These are phyloP conservation scores for Cymbopogon flexuosus DNA, from an alignment of 202 grass and related monocot species.

Conservation along the genomic window DNA sequence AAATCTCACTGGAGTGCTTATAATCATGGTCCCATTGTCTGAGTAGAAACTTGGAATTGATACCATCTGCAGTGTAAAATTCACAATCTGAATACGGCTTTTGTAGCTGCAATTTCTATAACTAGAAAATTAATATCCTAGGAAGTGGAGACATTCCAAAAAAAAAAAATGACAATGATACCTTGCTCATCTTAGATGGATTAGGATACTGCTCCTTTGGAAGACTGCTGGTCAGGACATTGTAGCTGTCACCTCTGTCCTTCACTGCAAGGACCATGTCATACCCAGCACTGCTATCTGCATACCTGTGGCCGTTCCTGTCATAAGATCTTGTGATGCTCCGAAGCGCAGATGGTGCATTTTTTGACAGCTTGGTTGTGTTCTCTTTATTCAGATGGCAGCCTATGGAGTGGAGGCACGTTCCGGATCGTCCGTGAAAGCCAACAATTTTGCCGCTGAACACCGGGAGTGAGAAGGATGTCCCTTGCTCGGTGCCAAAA, in stretches of 20 bases:
- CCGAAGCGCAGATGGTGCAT: constrained; percentile 37
- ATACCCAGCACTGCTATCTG: constrained; percentile 42
- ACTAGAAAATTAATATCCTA: neutral
- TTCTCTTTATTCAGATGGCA: constrained; percentile 55
- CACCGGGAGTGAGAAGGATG: constrained; percentile 47
- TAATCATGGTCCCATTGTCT: constrained; percentile 45
- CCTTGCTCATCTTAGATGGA: constrained; percentile 40
- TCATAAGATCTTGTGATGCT: constrained; percentile 42
- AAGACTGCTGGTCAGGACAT: constrained; percentile 25
- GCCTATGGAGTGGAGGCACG: constrained; percentile 53
- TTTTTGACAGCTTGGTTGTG: constrained; percentile 23
- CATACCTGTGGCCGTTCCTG: constrained; percentile 31
- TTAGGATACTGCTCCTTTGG: constrained; percentile 34
- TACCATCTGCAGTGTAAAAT: constrained; percentile 51
- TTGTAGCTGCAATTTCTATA: neutral
- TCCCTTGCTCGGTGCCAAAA: constrained; percentile 51
- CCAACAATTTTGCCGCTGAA: constrained; percentile 50
- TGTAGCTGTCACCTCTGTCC: constrained; percentile 38
- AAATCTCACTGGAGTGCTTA: constrained; percentile 56
- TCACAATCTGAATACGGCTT: neutral
- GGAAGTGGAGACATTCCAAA: neutral
- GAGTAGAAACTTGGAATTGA: constrained; percentile 59
- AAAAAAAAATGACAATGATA: neutral
- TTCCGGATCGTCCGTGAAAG: constrained; percentile 60
- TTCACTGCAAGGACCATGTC: constrained; percentile 50